Percentiles rank a stretch among this genome's conserved stretches.
Evolutionary conservation across 164 flowering plant genomes (phyloP).

Genomic region (Vitis rotundifolia): DNA sequence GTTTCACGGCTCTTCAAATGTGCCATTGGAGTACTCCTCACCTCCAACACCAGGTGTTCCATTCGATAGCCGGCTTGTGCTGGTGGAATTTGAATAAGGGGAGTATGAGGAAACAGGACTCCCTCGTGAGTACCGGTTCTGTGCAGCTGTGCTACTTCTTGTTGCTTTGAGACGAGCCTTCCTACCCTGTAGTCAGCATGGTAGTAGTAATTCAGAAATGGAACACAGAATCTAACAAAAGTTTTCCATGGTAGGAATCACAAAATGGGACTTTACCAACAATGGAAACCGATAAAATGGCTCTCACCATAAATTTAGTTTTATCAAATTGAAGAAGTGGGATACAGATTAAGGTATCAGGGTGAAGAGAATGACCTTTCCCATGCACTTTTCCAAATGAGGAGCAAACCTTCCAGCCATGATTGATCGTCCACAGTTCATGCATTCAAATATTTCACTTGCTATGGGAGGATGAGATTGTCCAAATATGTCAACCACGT

Average conservation of each 20-base stretch:
- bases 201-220: neutral
- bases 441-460: slow-evolving; percentile 82
- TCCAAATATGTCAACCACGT: slow-evolving; percentile 91
- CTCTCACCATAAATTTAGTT: neutral
- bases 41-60: slow-evolving; percentile 54
- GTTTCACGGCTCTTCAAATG: slow-evolving; percentile 48
- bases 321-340: neutral
- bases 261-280: neutral
- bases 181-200: slow-evolving; percentile 61
- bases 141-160: slow-evolving; percentile 78
- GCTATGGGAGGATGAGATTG: slow-evolving; percentile 95
- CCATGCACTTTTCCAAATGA: slow-evolving; percentile 98
- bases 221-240: neutral
- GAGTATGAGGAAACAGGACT: slow-evolving; percentile 58
- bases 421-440: slow-evolving; percentile 90
- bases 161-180: slow-evolving; percentile 83
- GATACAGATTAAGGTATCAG: neutral
- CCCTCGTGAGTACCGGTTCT: slow-evolving; percentile 62
- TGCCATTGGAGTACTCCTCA: slow-evolving; percentile 62
- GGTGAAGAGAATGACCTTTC: slow-evolving; percentile 54
- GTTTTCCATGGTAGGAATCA: neutral
- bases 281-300: neutral
- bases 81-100: slow-evolving; percentile 54
- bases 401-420: slow-evolving; percentile 97
- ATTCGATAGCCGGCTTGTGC: slow-evolving; percentile 49